Percentiles rank a stretch among this genome's conserved stretches.
These are phyloP conservation scores for Solanum ossicruentum DNA, from an alignment of 257 asterid species.

Conservation along the genomic window DNA sequence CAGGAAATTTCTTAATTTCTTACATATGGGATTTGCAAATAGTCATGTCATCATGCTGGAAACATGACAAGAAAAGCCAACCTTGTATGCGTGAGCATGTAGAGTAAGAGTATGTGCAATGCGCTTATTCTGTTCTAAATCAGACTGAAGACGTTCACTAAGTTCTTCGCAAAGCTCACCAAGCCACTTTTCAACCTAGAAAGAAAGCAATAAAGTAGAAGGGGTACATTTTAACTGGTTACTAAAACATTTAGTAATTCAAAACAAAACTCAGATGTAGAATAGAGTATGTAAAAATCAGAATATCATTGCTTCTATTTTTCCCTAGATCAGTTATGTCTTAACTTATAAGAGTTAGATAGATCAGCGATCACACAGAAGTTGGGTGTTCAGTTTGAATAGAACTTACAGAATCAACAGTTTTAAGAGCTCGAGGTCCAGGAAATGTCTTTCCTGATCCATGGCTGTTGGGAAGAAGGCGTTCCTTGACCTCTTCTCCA, in stretches of 20 bases:
- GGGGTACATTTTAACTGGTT: not conserved
- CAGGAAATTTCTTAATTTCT: not conserved
- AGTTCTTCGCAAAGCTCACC: constrained; percentile 77
- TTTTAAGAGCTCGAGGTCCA: constrained; percentile 76
- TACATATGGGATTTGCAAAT: not conserved
- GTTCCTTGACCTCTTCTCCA: constrained; percentile 89
- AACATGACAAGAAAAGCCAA: constrained; percentile 1
- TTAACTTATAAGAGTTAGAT: not conserved
- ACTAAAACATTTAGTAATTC: not conserved
- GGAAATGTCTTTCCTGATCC: constrained; percentile 97
- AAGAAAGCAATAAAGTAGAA: not conserved
- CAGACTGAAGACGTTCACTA: constrained; percentile 76
- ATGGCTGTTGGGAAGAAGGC: constrained; percentile 94
- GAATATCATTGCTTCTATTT: not conserved
- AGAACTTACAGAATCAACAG: constrained; percentile 38
- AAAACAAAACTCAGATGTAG: not conserved
- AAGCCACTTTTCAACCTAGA: constrained; percentile 88
- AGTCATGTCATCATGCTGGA: not conserved
- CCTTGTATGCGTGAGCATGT: constrained; percentile 92
- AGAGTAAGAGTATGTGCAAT: constrained; percentile 73
- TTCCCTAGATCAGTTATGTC: not conserved
- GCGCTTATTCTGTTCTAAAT: constrained; percentile 86
- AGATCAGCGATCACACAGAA: not conserved
- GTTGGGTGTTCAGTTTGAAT: not conserved
- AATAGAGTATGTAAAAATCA: not conserved